These are phyloP conservation scores for Sporothrix phasma DNA, from an alignment of 2,329 filamentous ascomycete species.

Conservation along the genomic window DNA sequence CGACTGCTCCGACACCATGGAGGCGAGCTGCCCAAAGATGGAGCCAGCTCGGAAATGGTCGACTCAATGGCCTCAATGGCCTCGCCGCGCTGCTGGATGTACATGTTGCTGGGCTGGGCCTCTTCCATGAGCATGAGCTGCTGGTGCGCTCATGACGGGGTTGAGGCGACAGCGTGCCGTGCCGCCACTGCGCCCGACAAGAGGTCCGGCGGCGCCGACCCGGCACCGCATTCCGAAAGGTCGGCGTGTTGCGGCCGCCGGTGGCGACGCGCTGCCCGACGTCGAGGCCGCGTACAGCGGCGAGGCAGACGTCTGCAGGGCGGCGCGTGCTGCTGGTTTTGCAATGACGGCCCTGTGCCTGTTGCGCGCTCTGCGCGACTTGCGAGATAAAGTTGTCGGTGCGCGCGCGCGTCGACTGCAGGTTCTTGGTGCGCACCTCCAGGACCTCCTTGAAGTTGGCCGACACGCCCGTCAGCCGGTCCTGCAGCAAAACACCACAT, in stretches of 20 bases:
- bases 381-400: slow-evolving; percentile 96
- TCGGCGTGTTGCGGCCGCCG: slow-evolving; percentile 18
- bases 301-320: slow-evolving; percentile 51
- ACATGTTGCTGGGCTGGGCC: slow-evolving; percentile 72
- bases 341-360: slow-evolving; percentile 35
- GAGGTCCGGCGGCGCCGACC: slow-evolving; percentile 13
- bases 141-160: slow-evolving; percentile 66
- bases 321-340: neutral
- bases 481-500: slow-evolving; percentile 89
- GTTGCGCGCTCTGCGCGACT: slow-evolving; percentile 67
- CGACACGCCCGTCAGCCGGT: slow-evolving; percentile 83
- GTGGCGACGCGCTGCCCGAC: slow-evolving; percentile 51
- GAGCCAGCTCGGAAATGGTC: slow-evolving; percentile 84
- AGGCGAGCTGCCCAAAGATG: slow-evolving; percentile 53
- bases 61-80: slow-evolving; percentile 95
- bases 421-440: slow-evolving; percentile 94
- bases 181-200: neutral
- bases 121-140: slow-evolving; percentile 91
- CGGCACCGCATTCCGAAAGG: slow-evolving; percentile 10
- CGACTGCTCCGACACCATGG: slow-evolving; percentile 95
- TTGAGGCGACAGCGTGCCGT: slow-evolving; percentile 75
- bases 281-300: slow-evolving; percentile 70
- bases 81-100: slow-evolving; percentile 88
- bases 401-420: slow-evolving; percentile 81
- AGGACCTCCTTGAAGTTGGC: slow-evolving; percentile 96